phyloP scores from a whole-genome alignment of 331 rosid species.

The Stylosanthes scabra region DNA sequence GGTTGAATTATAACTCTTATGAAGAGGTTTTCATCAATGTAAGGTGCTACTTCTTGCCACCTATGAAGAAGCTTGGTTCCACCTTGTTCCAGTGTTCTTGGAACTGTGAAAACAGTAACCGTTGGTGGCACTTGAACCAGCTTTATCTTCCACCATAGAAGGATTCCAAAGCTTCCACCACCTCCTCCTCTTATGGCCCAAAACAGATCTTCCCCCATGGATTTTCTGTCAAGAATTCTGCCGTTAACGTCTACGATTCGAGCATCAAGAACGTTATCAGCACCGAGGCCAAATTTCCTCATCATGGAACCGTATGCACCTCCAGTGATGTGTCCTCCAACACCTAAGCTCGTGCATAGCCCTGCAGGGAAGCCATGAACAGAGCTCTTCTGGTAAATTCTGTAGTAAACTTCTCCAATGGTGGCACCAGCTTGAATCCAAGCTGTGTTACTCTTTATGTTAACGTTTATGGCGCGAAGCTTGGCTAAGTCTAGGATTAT shows the following conservation, averaged over 20 bases:
- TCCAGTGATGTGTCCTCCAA: conserved; percentile 79
- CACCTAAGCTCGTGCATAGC: conserved; percentile 63
- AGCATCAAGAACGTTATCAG: conserved; percentile 66
- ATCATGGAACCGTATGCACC: conserved; percentile 76
- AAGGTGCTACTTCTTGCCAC: conserved; percentile 74
- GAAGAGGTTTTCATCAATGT: conserved; percentile 61
- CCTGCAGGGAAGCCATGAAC: conserved; percentile 76
- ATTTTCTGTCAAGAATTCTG: conserved; percentile 50
- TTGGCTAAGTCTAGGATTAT: conserved; percentile 56
- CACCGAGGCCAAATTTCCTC: conserved; percentile 76
- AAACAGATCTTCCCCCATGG: conserved; percentile 77
- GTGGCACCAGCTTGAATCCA: conserved; percentile 84
- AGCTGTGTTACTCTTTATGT: conserved; percentile 46
- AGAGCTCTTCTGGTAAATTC: conserved; percentile 61
- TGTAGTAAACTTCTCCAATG: conserved; percentile 66
- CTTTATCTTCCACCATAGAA: conserved; percentile 71
- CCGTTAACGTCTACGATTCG: conserved; percentile 57
- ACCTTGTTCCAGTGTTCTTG: conserved; percentile 56
- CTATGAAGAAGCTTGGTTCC: conserved; percentile 62
- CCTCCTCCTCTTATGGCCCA: conserved; percentile 89
- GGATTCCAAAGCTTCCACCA: conserved; percentile 75
- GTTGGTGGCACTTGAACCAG: conserved; percentile 69
- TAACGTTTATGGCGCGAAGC: conserved; percentile 52
- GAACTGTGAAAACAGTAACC: conserved; percentile 69
- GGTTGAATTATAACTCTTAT: conserved; percentile 62